These are phyloP conservation scores for Coemansia brasiliensis DNA, from an alignment of 192 early-diverging fungal species.

Conservation along the genomic window DNA sequence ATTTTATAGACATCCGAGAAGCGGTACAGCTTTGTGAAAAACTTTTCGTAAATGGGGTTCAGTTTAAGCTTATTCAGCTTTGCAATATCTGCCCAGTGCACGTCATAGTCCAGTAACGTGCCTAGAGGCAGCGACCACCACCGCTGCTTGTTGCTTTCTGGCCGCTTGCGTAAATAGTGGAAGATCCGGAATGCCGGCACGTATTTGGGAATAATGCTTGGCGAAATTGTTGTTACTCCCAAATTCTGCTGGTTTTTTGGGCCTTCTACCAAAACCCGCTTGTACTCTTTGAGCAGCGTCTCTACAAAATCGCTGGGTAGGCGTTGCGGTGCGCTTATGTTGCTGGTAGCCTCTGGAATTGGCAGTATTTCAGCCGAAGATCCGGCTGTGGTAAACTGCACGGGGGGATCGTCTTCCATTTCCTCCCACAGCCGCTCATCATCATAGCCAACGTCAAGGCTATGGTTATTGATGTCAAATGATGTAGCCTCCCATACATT, in stretches of 20 bases:
- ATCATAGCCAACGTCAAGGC: not conserved
- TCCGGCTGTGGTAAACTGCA: not conserved
- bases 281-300: slow-evolving; percentile 31
- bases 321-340: not conserved
- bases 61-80: slow-evolving; percentile 15
- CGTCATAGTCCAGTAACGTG: slow-evolving; percentile 50
- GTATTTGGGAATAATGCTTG: slow-evolving; percentile 66
- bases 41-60: not conserved
- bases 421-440: slow-evolving; percentile 25
- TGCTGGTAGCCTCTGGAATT: not conserved
- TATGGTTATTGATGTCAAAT: not conserved
- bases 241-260: slow-evolving; percentile 9
- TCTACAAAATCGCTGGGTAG: slow-evolving; percentile 43
- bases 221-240: slow-evolving; percentile 56
- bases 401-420: slow-evolving; percentile 35
- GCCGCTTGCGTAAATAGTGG: slow-evolving; percentile 33
- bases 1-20: slow-evolving; percentile 29
- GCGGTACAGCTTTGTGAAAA: slow-evolving; percentile 36
- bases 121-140: slow-evolving; percentile 21
- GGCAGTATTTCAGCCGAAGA: not conserved
- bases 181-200: slow-evolving; percentile 65
- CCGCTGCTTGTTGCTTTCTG: not conserved
- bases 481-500: slow-evolving; percentile 18
- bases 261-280: slow-evolving; percentile 24
- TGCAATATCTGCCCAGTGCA: slow-evolving; percentile 43